These are phyloP conservation scores for Trypanosoma avium DNA, from an alignment of 208 protist species.

Conservation along the genomic window DNA sequence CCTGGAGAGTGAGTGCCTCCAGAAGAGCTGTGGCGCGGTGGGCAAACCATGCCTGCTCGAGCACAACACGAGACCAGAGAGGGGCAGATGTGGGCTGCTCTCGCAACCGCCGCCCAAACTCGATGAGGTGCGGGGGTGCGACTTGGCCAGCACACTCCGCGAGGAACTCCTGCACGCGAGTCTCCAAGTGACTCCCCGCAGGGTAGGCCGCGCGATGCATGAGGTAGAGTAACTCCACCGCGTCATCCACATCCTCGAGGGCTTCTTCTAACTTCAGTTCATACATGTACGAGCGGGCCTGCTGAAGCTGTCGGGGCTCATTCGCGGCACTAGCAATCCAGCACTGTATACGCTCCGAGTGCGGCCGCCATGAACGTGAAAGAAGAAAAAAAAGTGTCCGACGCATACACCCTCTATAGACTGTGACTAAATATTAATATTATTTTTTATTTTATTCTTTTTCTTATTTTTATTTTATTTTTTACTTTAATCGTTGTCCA, in stretches of 20 bases:
- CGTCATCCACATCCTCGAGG: conserved; percentile 36
- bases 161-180: conserved; percentile 22
- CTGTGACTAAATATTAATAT: neutral
- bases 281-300: conserved; percentile 38
- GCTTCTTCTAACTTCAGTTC: conserved; percentile 29
- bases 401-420: conserved; percentile 10
- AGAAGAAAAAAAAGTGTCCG: conserved; percentile 7
- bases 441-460: neutral
- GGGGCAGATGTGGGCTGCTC: conserved; percentile 20
- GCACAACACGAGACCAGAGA: conserved; percentile 27
- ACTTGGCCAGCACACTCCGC: conserved; percentile 3
- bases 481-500: neutral
- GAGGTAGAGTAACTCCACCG: conserved; percentile 32
- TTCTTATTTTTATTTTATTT: neutral
- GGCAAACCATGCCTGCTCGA: conserved; percentile 22
- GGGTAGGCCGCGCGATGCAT: conserved; percentile 41
- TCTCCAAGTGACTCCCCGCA: conserved; percentile 28
- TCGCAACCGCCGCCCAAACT: conserved; percentile 13
- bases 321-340: conserved; percentile 44
- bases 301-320: conserved; percentile 30
- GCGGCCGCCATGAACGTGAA: conserved; percentile 49
- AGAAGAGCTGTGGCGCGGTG: conserved; percentile 1
- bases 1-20: conserved; percentile 12
- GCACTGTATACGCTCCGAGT: conserved; percentile 61
- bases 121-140: conserved; percentile 14